Conservation (phyloP, 257 asterid species). For the Capsicum chinense region DNA sequence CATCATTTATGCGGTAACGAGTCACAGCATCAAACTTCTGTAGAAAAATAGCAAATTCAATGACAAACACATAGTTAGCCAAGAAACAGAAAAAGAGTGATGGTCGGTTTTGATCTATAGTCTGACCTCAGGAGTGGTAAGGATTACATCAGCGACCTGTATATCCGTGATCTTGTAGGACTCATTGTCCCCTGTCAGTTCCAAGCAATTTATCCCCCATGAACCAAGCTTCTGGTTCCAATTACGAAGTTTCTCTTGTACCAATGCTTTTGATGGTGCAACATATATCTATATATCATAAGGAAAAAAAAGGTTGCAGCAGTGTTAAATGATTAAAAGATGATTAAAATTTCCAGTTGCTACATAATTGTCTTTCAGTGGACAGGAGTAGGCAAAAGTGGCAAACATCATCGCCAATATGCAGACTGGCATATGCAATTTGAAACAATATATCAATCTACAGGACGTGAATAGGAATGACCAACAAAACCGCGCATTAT, state of each 20-base stretch:
- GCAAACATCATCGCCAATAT: background rate
- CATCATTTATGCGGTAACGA: constrained; percentile 84
- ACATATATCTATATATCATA: constrained; percentile 66
- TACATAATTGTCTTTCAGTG: background rate
- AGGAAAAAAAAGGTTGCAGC: constrained; percentile 17
- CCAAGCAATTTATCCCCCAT: constrained; percentile 81
- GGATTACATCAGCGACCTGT: constrained; percentile 93
- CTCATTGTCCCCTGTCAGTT: constrained; percentile 95
- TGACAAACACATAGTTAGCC: background rate
- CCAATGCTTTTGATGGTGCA: constrained; percentile 98
- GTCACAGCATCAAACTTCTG: constrained; percentile 97
- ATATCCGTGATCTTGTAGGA: constrained; percentile 61
- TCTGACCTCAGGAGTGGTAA: constrained; percentile 94
- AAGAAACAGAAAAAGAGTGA: constrained; percentile 6
- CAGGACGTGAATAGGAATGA: background rate
- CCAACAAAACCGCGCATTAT: background rate
- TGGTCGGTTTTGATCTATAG: background rate
- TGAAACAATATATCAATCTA: constrained; percentile 8
- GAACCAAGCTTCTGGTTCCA: constrained; percentile 87
- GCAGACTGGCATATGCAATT: constrained; percentile 19
- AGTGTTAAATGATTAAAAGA: background rate
- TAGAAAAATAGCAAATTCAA: constrained; percentile 27
- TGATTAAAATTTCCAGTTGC: constrained; percentile 12
- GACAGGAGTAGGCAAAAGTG: constrained; percentile 14
- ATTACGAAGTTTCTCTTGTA: constrained; percentile 88